Percentiles rank a stretch among this genome's conserved stretches.
phyloP scores from a whole-genome alignment of 306 rosid genomes.

The Cicer cuneatum region DNA sequence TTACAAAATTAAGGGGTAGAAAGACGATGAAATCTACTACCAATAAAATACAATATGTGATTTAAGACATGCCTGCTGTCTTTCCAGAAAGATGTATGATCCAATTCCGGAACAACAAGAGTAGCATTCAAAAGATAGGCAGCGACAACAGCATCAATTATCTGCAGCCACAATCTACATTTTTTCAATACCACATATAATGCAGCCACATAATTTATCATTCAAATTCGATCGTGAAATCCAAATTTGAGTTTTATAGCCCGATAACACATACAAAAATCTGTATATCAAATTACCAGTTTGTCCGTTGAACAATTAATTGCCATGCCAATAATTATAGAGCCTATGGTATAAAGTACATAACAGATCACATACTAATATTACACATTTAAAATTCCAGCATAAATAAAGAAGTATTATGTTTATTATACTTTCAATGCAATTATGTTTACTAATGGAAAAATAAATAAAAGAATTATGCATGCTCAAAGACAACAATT shows the following conservation, averaged over 20 bases:
- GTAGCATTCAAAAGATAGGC: conserved; percentile 91
- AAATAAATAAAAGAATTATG: background rate
- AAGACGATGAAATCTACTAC: conserved; percentile 2
- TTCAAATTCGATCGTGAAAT: background rate
- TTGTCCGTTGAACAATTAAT: conserved; percentile 7
- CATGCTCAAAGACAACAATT: background rate
- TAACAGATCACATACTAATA: background rate
- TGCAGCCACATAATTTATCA: conserved; percentile 13
- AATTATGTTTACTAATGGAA: conserved; percentile 2
- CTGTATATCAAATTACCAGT: conserved; percentile 6
- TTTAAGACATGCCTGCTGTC: conserved; percentile 67
- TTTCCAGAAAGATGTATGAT: conserved; percentile 87
- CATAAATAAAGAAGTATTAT: background rate
- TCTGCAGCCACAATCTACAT: conserved; percentile 60
- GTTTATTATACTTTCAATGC: background rate
- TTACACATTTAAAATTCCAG: background rate
- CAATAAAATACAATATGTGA: conserved; percentile 16
- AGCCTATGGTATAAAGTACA: conserved; percentile 1
- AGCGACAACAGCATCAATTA: conserved; percentile 90
- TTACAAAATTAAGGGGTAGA: conserved; percentile 33
- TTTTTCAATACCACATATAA: conserved; percentile 21
- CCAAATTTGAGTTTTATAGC: background rate
- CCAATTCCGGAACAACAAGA: conserved; percentile 88
- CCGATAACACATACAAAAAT: conserved; percentile 3
- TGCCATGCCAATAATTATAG: background rate